Evolutionary conservation across 306 rosid species (phyloP).

Genomic region (Corylus heterophylla): DNA sequence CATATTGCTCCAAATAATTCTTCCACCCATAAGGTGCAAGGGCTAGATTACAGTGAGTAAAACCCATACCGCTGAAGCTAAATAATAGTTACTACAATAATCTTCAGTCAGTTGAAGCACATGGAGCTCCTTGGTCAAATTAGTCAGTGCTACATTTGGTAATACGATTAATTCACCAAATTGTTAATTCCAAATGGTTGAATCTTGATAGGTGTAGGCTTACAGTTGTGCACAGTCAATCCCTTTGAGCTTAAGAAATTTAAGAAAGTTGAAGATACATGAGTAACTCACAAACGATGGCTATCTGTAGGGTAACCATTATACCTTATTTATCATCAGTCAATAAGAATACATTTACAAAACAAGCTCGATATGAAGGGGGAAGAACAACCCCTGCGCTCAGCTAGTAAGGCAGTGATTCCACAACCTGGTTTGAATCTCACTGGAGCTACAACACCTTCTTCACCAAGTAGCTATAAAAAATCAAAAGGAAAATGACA

Average conservation of each 20-base stretch:
- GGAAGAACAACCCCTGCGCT: background rate
- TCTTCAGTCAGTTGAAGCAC: conserved; percentile 1
- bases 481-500: background rate
- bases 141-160: background rate
- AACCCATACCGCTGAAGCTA: background rate
- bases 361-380: background rate
- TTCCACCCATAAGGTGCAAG: background rate
- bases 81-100: background rate
- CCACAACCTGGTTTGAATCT: background rate
- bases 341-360: background rate
- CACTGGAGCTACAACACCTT: background rate
- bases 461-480: background rate
- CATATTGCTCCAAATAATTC: background rate
- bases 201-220: background rate
- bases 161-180: background rate
- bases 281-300: no score
- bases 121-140: background rate
- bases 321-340: background rate
- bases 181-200: background rate
- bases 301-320: background rate
- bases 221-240: conserved; percentile 10
- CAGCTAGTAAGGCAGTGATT: background rate
- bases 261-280: no score
- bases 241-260: conserved; percentile 14
- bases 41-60: background rate